These are phyloP conservation scores for Globisporangium viniferum DNA, from an alignment of 352 stramenopile species.

Conservation along the genomic window DNA sequence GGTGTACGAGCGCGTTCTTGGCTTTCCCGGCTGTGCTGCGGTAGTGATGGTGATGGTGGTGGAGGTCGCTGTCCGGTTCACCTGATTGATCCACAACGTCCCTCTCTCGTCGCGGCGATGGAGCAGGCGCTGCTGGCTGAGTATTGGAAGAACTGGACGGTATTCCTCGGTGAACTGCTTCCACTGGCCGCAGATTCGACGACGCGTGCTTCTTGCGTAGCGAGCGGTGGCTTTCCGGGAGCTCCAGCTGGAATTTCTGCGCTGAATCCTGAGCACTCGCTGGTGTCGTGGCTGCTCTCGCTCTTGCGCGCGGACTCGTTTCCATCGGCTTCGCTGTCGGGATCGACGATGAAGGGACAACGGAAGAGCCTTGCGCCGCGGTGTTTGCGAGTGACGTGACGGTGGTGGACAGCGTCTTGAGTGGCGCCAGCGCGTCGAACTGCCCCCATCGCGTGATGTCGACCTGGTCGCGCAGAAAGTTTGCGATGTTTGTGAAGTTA, in stretches of 20 bases:
- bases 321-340: slow-evolving; percentile 16
- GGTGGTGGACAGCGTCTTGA: slow-evolving; percentile 44
- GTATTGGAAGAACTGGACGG: background rate
- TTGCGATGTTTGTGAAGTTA: slow-evolving; percentile 86
- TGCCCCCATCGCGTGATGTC: slow-evolving; percentile 62
- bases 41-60: background rate
- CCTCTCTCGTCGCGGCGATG: background rate
- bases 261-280: slow-evolving; percentile 4
- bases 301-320: slow-evolving; percentile 13
- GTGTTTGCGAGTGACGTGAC: slow-evolving; percentile 28
- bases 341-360: slow-evolving; percentile 10
- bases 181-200: slow-evolving; percentile 1
- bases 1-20: slow-evolving; percentile 21
- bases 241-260: slow-evolving; percentile 42
- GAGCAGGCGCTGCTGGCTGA: background rate
- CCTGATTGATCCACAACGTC: background rate
- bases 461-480: slow-evolving; percentile 78
- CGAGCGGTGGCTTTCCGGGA: slow-evolving; percentile 41
- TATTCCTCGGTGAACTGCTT: background rate
- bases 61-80: background rate
- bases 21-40: slow-evolving; percentile 18
- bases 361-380: slow-evolving; percentile 3
- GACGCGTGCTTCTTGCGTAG: slow-evolving; percentile 32
- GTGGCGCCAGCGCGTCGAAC: slow-evolving; percentile 63
- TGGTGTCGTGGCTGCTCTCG: slow-evolving; percentile 6